Evolutionary conservation across 805 yeast genomes (phyloP), one percentile per base, ranked within the genome.

Genomic region (Kuraishia ogatae): DNA sequence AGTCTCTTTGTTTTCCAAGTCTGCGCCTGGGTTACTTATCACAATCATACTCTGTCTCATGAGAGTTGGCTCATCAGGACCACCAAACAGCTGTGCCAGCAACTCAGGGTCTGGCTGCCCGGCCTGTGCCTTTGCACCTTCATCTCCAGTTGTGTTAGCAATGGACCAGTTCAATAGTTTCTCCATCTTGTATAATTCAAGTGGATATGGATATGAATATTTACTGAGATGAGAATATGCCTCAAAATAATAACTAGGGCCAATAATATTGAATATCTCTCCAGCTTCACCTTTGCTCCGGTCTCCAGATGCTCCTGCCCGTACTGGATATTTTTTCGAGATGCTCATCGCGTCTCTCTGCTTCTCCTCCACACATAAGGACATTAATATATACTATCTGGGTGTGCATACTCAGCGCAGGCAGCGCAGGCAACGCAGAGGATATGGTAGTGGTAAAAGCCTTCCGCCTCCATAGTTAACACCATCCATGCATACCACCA

Each of bases 121-220:
- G 3, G 80, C 80, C 58, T 75, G 80, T 2, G 71, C 79, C 53
- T 78, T 77, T 1, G 90, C 87, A 54, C 82, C 89, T 55, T 85
- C 77, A 61, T 88, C 93, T 13, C 84, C 85, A 8, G 85, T 77
- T 56, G 90, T 79, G 66, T 87, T 82, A 48, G 92, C 87, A 52
- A 89, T 78, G 4, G 97, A 91, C 99, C 99, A 93, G 62, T 91
- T 89, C 59, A 93, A 70, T 58, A 93, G 70, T 69, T 92, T 92
- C 58, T 93, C 97, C 98, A 93, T 93, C 17, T 43, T 65, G 43
- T 47, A 6, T 50, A 24, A 3, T 35, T 35, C 43, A 35, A 11
- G 13, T 15, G 3, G 43, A 43, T 43, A 49, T 5, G 13, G 48
- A 43, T 35, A 10, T n/a, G 52, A 50, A 50, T 17, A 17, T 15